These are phyloP conservation scores for Suillus plorans DNA, from an alignment of 768 basidiomycete species.

Conservation along the genomic window DNA sequence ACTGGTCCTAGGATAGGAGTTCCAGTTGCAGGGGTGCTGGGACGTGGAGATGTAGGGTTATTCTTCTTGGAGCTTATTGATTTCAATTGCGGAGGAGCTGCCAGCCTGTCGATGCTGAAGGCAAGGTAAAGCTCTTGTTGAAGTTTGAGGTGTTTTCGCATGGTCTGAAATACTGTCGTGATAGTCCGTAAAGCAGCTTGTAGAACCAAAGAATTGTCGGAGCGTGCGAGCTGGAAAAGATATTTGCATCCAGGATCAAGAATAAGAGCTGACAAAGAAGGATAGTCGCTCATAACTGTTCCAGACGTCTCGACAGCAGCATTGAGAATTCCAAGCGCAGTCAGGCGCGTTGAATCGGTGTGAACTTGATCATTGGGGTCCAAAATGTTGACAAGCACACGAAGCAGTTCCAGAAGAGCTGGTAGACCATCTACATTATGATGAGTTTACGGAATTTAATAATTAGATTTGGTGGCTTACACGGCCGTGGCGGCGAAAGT, in stretches of 20 bases:
- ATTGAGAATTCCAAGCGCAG: slow-evolving; percentile 85
- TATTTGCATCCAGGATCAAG: slow-evolving; percentile 93
- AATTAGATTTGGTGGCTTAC: slow-evolving; percentile 10
- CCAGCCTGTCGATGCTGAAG: slow-evolving; percentile 89
- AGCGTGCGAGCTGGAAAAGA: slow-evolving; percentile 94
- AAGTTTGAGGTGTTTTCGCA: slow-evolving; percentile 83
- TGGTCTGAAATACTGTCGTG: slow-evolving; percentile 84
- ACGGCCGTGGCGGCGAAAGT: slow-evolving; percentile 20
- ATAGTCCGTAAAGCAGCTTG: slow-evolving; percentile 82
- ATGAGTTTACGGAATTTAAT: neutral
- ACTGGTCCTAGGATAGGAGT: slow-evolving; percentile 43
- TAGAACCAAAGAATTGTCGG: slow-evolving; percentile 79
- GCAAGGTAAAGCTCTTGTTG: slow-evolving; percentile 95
- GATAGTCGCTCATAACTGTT: slow-evolving; percentile 68
- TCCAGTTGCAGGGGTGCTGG: slow-evolving; percentile 48
- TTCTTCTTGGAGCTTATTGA: slow-evolving; percentile 33
- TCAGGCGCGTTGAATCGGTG: slow-evolving; percentile 92
- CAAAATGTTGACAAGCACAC: slow-evolving; percentile 92
- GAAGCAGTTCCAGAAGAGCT: slow-evolving; percentile 87
- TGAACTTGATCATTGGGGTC: slow-evolving; percentile 94
- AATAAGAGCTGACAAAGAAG: slow-evolving; percentile 74
- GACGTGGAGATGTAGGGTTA: slow-evolving; percentile 46
- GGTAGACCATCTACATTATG: slow-evolving; percentile 73
- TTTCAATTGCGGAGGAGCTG: slow-evolving; percentile 47
- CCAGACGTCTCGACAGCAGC: slow-evolving; percentile 87